A percentile compares a stretch with the other conserved stretches of the same genome.
Evolutionary conservation across 2,329 filamentous ascomycete species (phyloP).

Genomic region (Cryphonectria naterciae): DNA sequence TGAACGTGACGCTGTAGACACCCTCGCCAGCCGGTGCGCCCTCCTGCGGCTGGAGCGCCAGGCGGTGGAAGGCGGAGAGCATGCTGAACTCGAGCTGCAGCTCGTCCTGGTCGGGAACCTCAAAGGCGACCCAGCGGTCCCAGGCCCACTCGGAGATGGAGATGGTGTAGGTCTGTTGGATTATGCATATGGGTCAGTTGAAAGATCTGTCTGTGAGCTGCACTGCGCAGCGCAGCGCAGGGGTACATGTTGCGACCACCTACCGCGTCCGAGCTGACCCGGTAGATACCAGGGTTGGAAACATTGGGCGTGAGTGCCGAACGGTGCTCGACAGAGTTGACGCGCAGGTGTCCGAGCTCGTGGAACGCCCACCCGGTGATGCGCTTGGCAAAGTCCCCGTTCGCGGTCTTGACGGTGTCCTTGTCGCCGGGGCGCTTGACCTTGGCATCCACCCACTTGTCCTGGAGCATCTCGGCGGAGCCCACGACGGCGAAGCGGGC

Average conservation of each 20-base stretch:
- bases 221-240: no score
- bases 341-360: constrained; percentile 86
- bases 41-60: constrained; percentile 61
- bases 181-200: constrained; percentile 33
- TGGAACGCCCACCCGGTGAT: constrained; percentile 96
- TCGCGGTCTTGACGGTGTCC: constrained; percentile 66
- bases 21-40: constrained; percentile 63
- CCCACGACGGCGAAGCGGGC: constrained; percentile 86
- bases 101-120: constrained; percentile 68
- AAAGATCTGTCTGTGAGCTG: constrained; percentile 6
- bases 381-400: constrained; percentile 83
- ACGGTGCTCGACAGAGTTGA: constrained; percentile 82
- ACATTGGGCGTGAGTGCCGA: constrained; percentile 57
- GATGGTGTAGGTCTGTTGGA: constrained; percentile 75
- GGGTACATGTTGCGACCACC: constrained; percentile 48
- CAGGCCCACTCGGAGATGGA: constrained; percentile 84
- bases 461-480: constrained; percentile 82
- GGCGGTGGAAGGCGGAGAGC: constrained; percentile 95
- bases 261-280: constrained; percentile 96
- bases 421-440: constrained; percentile 64
- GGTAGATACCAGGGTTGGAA: constrained; percentile 85
- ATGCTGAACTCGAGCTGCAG: constrained; percentile 98
- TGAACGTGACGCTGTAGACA: constrained; percentile 76
- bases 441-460: constrained; percentile 85
- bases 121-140: constrained; percentile 76